Conservation (phyloP, 306 rosid species). For the Prosopis cineraria region DNA sequence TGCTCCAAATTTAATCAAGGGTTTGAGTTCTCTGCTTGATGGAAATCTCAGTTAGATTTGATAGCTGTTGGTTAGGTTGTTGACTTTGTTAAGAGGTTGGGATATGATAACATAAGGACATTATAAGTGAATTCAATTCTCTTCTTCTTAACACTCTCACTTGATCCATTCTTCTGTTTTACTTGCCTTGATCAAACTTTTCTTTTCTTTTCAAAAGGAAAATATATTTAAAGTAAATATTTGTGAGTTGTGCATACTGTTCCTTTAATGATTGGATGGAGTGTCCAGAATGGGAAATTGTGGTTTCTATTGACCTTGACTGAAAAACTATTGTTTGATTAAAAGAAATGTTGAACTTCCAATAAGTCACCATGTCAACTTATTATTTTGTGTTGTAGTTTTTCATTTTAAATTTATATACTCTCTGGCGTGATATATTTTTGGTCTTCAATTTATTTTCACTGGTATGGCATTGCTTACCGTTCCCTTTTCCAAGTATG, state of each 20-base stretch:
- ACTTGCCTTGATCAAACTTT: too few species aligned
- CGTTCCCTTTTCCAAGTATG: conserved; percentile 18
- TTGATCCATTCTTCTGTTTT: too few species aligned
- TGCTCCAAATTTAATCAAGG: too few species aligned
- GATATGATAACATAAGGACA: too few species aligned
- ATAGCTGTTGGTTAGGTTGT: too few species aligned
- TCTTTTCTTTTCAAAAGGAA: neutral
- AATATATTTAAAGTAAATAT: neutral
- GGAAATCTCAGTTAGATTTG: too few species aligned
- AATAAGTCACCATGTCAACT: neutral
- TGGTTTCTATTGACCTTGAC: neutral
- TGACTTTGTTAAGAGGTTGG: too few species aligned
- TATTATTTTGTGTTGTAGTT: neutral
- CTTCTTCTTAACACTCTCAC: too few species aligned
- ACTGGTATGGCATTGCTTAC: neutral
- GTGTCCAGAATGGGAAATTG: neutral
- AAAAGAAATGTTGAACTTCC: neutral
- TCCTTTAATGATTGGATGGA: neutral
- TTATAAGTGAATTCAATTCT: too few species aligned
- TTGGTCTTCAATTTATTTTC: neutral
- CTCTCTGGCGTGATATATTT: neutral
- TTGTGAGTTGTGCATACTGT: neutral
- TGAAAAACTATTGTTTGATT: neutral
- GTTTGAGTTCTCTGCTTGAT: too few species aligned
- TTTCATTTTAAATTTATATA: neutral